Evolutionary conservation across 2,329 filamentous ascomycete species (phyloP).

Genomic region (Lachnellula suecica): DNA sequence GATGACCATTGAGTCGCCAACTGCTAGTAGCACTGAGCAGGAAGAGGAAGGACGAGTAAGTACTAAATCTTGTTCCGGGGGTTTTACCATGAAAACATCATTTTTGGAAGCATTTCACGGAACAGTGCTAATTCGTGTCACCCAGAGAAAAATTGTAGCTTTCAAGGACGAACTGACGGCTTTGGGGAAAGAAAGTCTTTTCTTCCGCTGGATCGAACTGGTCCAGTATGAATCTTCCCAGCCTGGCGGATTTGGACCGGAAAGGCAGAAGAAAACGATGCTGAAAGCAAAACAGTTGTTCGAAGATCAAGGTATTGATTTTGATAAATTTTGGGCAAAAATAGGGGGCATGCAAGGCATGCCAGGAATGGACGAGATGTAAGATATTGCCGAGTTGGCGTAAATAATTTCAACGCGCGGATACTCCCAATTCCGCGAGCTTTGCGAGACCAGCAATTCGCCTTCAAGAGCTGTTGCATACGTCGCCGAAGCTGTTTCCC

Average conservation of each 20-base stretch:
- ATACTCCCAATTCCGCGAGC: not conserved
- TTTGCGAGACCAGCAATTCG: not conserved
- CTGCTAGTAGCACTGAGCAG: constrained; percentile 43
- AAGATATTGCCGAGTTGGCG: not conserved
- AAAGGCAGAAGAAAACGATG: constrained; percentile 71
- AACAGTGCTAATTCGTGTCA: not conserved
- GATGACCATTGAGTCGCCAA: constrained; percentile 64
- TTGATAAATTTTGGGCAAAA: constrained; percentile 75
- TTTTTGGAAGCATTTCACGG: not conserved
- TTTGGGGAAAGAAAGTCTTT: constrained; percentile 83
- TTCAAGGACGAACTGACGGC: constrained; percentile 75
- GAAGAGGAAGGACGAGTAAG: constrained; percentile 57
- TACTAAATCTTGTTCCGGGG: too few species aligned
- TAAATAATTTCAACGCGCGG: not conserved
- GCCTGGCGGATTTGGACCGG: constrained; percentile 74
- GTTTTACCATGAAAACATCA: not conserved
- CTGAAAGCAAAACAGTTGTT: constrained; percentile 76
- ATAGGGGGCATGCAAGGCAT: constrained; percentile 57
- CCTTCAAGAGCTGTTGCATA: too few species aligned
- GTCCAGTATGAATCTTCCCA: constrained; percentile 82
- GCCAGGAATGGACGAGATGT: constrained; percentile 1
- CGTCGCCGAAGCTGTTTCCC: too few species aligned
- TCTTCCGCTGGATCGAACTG: constrained; percentile 91
- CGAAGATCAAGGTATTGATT: constrained; percentile 72
- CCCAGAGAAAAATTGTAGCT: constrained; percentile 66